Evolutionary conservation across 208 protist genomes (phyloP), one percentile per base, ranked within the genome.

Genomic region (Acanthamoeba sp.): DNA sequence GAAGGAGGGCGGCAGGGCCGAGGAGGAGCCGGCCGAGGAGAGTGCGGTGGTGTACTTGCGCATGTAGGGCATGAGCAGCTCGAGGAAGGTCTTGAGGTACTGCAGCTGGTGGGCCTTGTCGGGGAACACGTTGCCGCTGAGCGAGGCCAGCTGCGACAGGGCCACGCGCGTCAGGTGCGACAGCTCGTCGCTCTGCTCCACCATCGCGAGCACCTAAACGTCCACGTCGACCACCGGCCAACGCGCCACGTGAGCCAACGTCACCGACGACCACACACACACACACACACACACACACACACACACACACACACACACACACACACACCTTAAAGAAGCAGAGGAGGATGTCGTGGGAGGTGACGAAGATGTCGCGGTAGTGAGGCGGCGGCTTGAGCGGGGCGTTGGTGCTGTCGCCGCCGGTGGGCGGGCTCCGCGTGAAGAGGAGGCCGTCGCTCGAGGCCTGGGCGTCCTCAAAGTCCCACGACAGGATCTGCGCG

Each of bases 401-500:
- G 18, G 78, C 78, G 78, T 87, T 87, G 40, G 38, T 87, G 78
- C 18, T 52, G 78, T 87, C 78, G 40, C 45, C 50, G 22, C 64
- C 34, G 64, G 55, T 62, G 24, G 55, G 55, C 55, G 55, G 55
- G 22, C 1, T 38, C 14, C 64, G 64, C 0, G 64, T 73, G 64
- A 73, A 73, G 64, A 73, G 64, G 32, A 73, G 64, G 34, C 64
- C 64, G 10, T 73, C 64, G 64, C 64, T 73, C 22, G 64, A 32
- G n/a, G 32, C 14, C 64, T 87, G 78, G n/a, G 78, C 22, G 40
- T 87, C 78, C n/a, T 87, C 78, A 22, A 87, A 87, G 45, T 87
- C 78, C 78, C 78, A 87, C 38, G 78, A 87, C 40, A 87, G 78
- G 50, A 87, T 50, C 32, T 87, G 78, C 24, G 40, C 78, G 45